Evolutionary conservation across 2,329 filamentous ascomycete genomes (phyloP), one percentile per base, ranked within the genome.

Genomic region (Parascedosporium putredinis): DNA sequence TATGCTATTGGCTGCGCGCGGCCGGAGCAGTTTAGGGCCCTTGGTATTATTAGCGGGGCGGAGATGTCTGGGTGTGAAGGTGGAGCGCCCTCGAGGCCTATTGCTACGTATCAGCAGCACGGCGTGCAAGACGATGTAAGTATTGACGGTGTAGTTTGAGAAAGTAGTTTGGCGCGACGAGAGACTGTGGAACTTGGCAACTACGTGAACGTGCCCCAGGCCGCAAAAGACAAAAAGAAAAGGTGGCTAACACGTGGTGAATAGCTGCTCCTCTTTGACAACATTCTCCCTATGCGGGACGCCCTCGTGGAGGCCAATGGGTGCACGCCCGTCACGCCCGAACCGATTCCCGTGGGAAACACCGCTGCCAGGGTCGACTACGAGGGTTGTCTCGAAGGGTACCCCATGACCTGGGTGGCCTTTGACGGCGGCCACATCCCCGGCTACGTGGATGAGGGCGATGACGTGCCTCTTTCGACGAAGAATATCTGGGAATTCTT

Each of bases 1-100:
- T 68, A 64, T 53, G 59, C 64, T 4, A 54, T 70, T 14, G 67
- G 68, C 3, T 72, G 68, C 53, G 60, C 65, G 4, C 64, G 64
- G 9, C 60, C 66, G 10, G 52, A 52, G 20, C 50, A 58, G 43
- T 63, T 69, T 57, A 62, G 64, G 9, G 69, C 64, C 27, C 61
- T 71, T 8, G 60, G 61, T 16, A 57, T 62, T 25, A 51, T 64
- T 29, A 57, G 57, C 3, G 62, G 62, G 12, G 63, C 55, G 4
- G 45, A 54, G 14, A 57, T 65, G 47, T 62, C 59, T 36, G 62
- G 61, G 5, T 65, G 63, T 48, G 55, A 54, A 31, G 62, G 62
- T 22, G 62, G 64, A 10, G 33, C 8, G 4, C 51, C 50, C 2
- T 61, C 52, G 40, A 57, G 60, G 12, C 64, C 66, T 1, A 61